Evolutionary conservation across 352 stramenopile species (phyloP).

Genomic region (Pythium volutum): DNA sequence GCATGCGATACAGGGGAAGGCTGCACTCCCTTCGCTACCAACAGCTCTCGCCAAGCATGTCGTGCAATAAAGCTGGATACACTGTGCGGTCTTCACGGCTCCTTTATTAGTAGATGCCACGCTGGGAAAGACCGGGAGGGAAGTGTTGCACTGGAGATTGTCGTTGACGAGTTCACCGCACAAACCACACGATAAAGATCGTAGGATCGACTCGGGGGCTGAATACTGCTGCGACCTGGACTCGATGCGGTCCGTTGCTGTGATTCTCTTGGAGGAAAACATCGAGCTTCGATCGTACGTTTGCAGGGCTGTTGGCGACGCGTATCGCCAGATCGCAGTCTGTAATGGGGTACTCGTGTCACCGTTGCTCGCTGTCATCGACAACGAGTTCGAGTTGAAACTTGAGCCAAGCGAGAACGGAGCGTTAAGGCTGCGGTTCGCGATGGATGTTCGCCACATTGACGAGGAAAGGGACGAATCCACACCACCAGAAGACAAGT

Average conservation of each 20-base stretch:
- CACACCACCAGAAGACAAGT: constrained; percentile 3
- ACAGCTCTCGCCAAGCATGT: constrained; percentile 43
- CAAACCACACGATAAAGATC: constrained; percentile 60
- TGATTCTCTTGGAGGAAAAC: not conserved
- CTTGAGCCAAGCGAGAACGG: constrained; percentile 10
- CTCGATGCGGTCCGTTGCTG: not conserved
- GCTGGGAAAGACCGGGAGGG: not conserved
- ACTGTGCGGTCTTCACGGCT: constrained; percentile 16
- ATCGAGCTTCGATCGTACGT: constrained; percentile 1
- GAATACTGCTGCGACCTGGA: constrained; percentile 24
- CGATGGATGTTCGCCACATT: constrained; percentile 6
- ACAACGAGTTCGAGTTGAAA: not conserved
- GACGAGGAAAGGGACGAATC: constrained; percentile 4
- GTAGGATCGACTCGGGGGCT: constrained; percentile 45
- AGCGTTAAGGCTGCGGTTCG: not conserved
- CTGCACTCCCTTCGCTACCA: constrained; percentile 13
- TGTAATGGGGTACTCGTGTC: not conserved
- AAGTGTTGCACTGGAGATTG: constrained; percentile 59
- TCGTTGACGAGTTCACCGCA: constrained; percentile 74
- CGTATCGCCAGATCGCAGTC: constrained; percentile 20
- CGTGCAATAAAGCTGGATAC: constrained; percentile 69
- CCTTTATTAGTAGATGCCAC: not conserved
- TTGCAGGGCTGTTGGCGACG: not conserved
- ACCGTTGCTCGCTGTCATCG: not conserved
- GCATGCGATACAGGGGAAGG: constrained; percentile 52